Evolutionary conservation across 768 basidiomycete genomes (phyloP), one percentile per base, ranked within the genome.

Genomic region (Infundibulicybe gibba): DNA sequence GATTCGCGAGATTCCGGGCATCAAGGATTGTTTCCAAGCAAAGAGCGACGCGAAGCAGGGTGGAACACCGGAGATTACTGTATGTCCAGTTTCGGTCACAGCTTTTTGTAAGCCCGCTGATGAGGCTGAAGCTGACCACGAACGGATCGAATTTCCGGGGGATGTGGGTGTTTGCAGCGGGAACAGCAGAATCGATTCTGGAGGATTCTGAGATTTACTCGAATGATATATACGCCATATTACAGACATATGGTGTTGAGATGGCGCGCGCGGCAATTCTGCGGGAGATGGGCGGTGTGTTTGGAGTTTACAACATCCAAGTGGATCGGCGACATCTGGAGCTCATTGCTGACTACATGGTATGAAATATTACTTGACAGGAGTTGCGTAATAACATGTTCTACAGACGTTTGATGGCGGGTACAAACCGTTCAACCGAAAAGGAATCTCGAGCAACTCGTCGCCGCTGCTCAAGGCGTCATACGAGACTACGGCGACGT

Each of bases 341-440:
- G 57, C 75, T 99, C 53, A 97, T 99, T 63, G 97, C 97, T 12
- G 97, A 99, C 65, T 99, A 98, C 64, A 99, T 99, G 97, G 95
- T 95, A 59, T 55, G 86, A 60, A n/a, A 1, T 10, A 14, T 13
- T 5, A 16, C 14, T 19, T 16, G 25, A 43, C 19, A 25, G 33
- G 34, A 17, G 33, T 10, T 2, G 11, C 20, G 20, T 20, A 41
- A 32, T 47, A 34, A 31, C 38, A 31, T 13, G n/a, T 16, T 43
- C 48, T 44, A 16, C 45, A 98, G 95, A 98, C 97, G 0, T 97
- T 93, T 63, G 94, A 97, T 46, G 97, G 97, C 25, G 93, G 88
- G 21, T 99, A 94, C 75, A 95, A 91, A 68, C 93, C 97, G 2
- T 99, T 98, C 72, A 99, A 97, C 67, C 87, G 97, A 39, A 91